Percentiles rank a stretch among this genome's conserved stretches.
Evolutionary conservation across 108 stramenopile genomes (phyloP).

Genomic region (Poteriospumella lacustris): DNA sequence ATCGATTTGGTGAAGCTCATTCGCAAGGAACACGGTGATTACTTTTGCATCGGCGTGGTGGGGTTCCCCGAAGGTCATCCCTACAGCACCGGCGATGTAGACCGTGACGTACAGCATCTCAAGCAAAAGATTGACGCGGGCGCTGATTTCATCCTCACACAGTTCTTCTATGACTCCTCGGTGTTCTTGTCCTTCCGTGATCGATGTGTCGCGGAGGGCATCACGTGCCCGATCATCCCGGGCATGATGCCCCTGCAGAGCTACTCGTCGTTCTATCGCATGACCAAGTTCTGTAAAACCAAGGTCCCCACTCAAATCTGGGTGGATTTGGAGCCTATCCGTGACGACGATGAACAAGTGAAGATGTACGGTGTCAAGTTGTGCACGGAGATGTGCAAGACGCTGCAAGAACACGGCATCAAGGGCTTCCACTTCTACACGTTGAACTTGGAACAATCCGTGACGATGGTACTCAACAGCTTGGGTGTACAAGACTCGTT

Average conservation of each 20-base stretch:
- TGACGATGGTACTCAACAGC: constrained; percentile 61
- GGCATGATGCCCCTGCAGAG: constrained; percentile 56
- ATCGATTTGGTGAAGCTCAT: constrained; percentile 84
- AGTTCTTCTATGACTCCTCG: constrained; percentile 85
- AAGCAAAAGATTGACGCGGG: constrained; percentile 87
- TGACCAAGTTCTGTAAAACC: constrained; percentile 73
- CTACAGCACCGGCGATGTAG: constrained; percentile 42
- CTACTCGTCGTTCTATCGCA: constrained; percentile 65
- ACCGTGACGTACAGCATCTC: constrained; percentile 73
- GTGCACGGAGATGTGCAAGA: constrained; percentile 68
- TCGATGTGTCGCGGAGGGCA: constrained; percentile 67
- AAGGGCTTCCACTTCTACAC: constrained; percentile 92
- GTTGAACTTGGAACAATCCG: constrained; percentile 80
- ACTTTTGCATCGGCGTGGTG: constrained; percentile 86
- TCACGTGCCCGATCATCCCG: constrained; percentile 70
- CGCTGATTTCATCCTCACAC: constrained; percentile 88
- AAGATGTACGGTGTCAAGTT: constrained; percentile 80
- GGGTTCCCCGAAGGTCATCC: constrained; percentile 93
- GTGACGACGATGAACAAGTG: constrained; percentile 85
- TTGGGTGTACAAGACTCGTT: constrained; percentile 43
- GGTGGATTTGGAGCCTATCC: constrained; percentile 62
- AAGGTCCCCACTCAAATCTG: constrained; percentile 62
- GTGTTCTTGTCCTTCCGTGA: constrained; percentile 71
- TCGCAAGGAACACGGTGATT: constrained; percentile 76
- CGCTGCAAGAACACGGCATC: constrained; percentile 58